Conservation (phyloP, 2,329 filamentous ascomycete species). For the Myotisia sp. region DNA sequence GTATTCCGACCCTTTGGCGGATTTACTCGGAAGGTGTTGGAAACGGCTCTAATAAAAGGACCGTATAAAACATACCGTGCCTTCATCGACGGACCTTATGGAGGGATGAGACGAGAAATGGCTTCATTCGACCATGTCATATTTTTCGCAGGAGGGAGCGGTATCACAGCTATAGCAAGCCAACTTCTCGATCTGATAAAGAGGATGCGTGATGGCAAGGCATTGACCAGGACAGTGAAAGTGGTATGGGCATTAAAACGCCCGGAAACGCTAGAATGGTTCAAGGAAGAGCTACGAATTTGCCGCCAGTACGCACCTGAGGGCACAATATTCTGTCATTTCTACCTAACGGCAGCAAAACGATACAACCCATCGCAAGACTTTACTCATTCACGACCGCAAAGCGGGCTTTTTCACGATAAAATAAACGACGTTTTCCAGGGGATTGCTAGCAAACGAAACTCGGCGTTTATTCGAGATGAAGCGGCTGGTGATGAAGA, state of each 20-base stretch:
- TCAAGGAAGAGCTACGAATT: constrained; percentile 83
- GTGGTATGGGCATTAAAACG: constrained; percentile 90
- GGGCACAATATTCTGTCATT: constrained; percentile 81
- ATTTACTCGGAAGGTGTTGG: constrained; percentile 74
- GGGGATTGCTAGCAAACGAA: constrained; percentile 71
- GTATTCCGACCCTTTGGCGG: constrained; percentile 86
- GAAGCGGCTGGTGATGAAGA: constrained; percentile 60
- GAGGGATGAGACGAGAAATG: constrained; percentile 79
- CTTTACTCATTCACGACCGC: constrained; percentile 39
- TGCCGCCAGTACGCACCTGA: constrained; percentile 80
- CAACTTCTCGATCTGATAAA: constrained; percentile 91
- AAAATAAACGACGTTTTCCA: constrained; percentile 79
- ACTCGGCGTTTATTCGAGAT: constrained; percentile 67
- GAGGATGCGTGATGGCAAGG: constrained; percentile 86
- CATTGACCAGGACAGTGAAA: constrained; percentile 76
- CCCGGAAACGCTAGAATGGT: constrained; percentile 93
- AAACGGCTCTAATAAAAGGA: constrained; percentile 68
- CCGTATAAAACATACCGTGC: constrained; percentile 86
- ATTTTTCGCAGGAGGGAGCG: constrained; percentile 83
- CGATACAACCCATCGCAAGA: constrained; percentile 31
- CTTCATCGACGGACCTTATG: constrained; percentile 87
- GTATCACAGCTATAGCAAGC: constrained; percentile 84
- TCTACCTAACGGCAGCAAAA: constrained; percentile 76
- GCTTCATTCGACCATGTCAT: constrained; percentile 89
- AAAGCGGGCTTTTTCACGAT: constrained; percentile 67